These are phyloP conservation scores for Melanomma pulvis-pyrius DNA, from an alignment of 495 filamentous ascomycete genomes.

Conservation along the genomic window DNA sequence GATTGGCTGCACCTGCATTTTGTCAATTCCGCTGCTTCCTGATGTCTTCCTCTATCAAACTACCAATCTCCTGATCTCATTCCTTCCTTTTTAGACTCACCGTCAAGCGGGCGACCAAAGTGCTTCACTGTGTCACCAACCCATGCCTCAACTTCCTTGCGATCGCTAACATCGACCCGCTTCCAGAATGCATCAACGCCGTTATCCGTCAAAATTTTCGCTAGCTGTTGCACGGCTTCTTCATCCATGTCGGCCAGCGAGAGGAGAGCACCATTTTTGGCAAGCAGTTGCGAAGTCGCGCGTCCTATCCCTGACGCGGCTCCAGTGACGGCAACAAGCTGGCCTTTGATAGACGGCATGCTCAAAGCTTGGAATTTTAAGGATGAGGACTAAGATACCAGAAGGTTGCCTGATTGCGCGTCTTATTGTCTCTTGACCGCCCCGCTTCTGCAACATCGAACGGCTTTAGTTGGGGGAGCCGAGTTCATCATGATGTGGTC, in stretches of 20 bases:
- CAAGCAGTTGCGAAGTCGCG: conserved; percentile 11
- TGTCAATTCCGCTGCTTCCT: background rate
- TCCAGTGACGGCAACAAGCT: conserved; percentile 28
- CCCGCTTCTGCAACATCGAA: background rate
- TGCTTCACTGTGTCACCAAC: conserved; percentile 49
- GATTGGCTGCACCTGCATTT: conserved; percentile 37
- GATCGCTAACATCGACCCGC: conserved; percentile 11
- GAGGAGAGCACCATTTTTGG: conserved; percentile 16
- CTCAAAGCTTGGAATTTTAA: background rate
- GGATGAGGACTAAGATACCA: background rate
- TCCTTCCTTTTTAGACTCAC: conserved; percentile 6
- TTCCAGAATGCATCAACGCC: conserved; percentile 7
- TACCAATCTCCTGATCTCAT: background rate
- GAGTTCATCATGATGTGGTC: too few relatives aligned
- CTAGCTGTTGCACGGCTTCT: conserved; percentile 19
- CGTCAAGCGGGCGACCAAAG: conserved; percentile 41
- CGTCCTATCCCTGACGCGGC: conserved; percentile 32
- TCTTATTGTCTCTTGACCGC: background rate
- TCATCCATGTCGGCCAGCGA: conserved; percentile 21
- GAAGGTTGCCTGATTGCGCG: background rate
- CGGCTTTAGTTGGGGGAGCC: too few relatives aligned
- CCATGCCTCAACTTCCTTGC: conserved; percentile 51
- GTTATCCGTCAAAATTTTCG: conserved; percentile 12
- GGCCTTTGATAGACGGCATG: conserved; percentile 26
- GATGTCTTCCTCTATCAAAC: background rate